Evolutionary conservation across 208 protist species (phyloP), one percentile per base, ranked within the genome.

Genomic region (Leishmania major): DNA sequence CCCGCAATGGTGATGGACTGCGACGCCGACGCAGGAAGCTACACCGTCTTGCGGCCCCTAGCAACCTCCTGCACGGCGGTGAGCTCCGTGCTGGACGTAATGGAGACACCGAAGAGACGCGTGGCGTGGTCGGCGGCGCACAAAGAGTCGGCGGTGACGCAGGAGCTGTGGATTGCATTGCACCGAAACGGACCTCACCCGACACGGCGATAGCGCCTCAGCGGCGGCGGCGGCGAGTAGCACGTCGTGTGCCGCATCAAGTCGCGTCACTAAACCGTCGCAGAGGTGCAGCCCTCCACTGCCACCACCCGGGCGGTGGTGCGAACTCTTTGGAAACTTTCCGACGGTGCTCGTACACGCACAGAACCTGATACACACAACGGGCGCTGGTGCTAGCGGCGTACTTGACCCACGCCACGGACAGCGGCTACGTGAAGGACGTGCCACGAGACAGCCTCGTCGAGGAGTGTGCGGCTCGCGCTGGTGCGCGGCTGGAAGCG

Each of bases 41-140:
- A 89, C 82, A 75, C 81, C 35, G 83, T 67, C 64, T 67, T 82
- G 17, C 67, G 89, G 37, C 88, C 88, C 31, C 86, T 91, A 60
- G 59, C 83, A 74, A 67, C 81, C 31, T 86, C 88, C 31, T 91
- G 85, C 79, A 37, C 35, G 31, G 80, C 31, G 43, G 80, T 86
- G 45, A 64, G 60, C 64, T 49, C 59, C 7, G 66, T 79, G 55
- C 75, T 91, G 47, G 37, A 28, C 43, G 11, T 72, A 51, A 85
- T 91, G 73, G 77, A 78, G 70, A 91, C 88, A 11, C 62, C 73
- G 13, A 88, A 85, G 77, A 57, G 85, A 67, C 17, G 55, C 59
- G 78, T 88, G 10, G 59, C 79, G 13, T 90, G 84, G 87, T 76
- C 79, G 72, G 76, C 2, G 37, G 37, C 37, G 37, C 37, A 84